Percentiles rank a stretch among this genome's conserved stretches.
Conservation (phyloP, 306 rosid genomes). For the Acacia confusa region DNA sequence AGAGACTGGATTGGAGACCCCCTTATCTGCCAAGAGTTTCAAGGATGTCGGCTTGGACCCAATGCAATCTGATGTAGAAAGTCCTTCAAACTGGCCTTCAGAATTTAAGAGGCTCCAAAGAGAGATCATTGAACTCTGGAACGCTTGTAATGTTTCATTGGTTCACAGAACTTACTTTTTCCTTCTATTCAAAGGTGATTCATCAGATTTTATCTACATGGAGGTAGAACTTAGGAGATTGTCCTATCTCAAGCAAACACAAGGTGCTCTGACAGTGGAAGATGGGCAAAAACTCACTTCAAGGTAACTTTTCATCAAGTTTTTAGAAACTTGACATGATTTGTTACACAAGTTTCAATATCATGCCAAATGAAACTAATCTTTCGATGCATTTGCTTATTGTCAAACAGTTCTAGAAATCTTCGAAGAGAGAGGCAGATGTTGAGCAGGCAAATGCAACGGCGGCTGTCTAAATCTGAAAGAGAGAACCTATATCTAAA, state of each 20-base stretch:
- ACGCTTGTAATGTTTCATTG: conserved; percentile 80
- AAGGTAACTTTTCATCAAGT: conserved; percentile 50
- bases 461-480: conserved; percentile 54
- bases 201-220: conserved; percentile 76
- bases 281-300: conserved; percentile 57
- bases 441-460: conserved; percentile 78
- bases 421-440: conserved; percentile 77
- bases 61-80: conserved; percentile 52
- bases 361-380: not conserved
- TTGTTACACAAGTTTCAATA: not conserved
- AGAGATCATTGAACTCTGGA: conserved; percentile 82
- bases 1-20: conserved; percentile 37
- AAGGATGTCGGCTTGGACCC: conserved; percentile 80
- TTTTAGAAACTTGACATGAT: no score
- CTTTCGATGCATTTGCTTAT: conserved; percentile 24
- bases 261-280: conserved; percentile 52
- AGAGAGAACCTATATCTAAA: conserved; percentile 64
- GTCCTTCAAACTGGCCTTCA: conserved; percentile 67
- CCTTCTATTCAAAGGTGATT: conserved; percentile 81
- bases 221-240: conserved; percentile 88
- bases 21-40: conserved; percentile 42
- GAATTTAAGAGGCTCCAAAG: conserved; percentile 77
- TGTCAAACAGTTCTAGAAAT: conserved; percentile 53
- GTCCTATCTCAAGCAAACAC: conserved; percentile 65
- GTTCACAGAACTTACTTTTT: conserved; percentile 95